Base-by-base conservation (phyloP, 768 basidiomycete species). In the Lentinus tigrinus region DNA sequence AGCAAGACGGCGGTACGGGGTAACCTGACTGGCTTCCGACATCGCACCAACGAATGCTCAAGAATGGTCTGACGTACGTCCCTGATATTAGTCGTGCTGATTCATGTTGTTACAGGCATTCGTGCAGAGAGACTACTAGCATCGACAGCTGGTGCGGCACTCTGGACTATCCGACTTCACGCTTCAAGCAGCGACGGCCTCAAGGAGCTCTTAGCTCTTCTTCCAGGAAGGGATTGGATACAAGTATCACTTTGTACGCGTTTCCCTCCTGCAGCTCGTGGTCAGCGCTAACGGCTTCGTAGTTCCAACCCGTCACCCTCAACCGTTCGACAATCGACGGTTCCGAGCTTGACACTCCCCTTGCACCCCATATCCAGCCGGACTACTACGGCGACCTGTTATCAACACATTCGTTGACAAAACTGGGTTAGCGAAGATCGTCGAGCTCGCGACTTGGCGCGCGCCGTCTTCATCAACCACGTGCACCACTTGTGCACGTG, bases 141-240 rank as follows among this genome's bases (percentile, higher is more conserved):
- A 66, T 74, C 49, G 72, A 82, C 81, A 1, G 87, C 82, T n/a
- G 88, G 87, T 14, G 85, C 86, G 0, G 83, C 85, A 17, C 69
- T 89, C 19, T 89, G 87, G 87, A 75, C 78, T 11, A 71, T 88
- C n/a, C 57, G 87, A 89, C 67, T 87, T 88, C 68, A 74, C 79
- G 2, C 72, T 90, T 3, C 85, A 78, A 63, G 83, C 85, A 66
- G 71, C 81, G 2, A 79, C 80, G 60, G 82, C 4, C 79, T 85
- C 26, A 75, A 78, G 27, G 74, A 79, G 49, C 59, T 85, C n/a
- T n/a, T n/a, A n/a, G n/a, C n/a, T n/a, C 16, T 84, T 79, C 71
- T 87, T 86, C 75, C 86, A 89, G 64, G 76, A 84, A 55, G 87
- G 87, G 14, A 74, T 89, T 52, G 87, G 87, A 0, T 89, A 78